A percentile compares a stretch with the other conserved stretches of the same genome.
phyloP scores from a whole-genome alignment of 2,329 filamentous ascomycete species.

The Aspergillus carbonarius region DNA sequence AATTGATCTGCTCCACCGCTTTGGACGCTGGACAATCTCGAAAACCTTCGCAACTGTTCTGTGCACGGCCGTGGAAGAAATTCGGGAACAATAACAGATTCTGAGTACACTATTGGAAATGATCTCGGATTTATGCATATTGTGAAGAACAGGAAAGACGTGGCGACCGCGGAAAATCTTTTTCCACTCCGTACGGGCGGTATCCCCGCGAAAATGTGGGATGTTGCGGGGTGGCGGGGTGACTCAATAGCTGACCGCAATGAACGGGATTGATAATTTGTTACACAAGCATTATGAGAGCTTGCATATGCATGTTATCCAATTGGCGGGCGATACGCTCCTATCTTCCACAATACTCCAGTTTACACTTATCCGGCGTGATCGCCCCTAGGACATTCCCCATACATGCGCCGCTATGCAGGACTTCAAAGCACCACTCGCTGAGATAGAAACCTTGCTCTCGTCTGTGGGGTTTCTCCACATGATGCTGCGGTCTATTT shows the following conservation, averaged over 20 bases:
- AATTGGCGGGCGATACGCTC: neutral
- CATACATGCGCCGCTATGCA: neutral
- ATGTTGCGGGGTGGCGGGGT: neutral
- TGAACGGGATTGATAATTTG: neutral
- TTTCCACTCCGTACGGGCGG: neutral
- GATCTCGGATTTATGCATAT: neutral
- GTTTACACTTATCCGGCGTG: neutral
- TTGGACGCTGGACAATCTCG: slow-evolving; percentile 30
- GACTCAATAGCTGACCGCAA: neutral
- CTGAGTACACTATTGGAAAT: neutral
- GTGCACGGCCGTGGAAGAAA: slow-evolving; percentile 1
- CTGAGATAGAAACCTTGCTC: neutral
- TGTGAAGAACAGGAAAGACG: neutral
- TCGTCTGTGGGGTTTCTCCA: neutral
- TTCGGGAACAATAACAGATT: neutral
- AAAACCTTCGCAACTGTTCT: slow-evolving; percentile 26
- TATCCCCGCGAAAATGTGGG: neutral
- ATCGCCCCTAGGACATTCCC: neutral
- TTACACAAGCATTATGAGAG: neutral
- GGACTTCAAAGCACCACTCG: neutral
- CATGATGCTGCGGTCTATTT: neutral
- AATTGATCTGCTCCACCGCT: slow-evolving; percentile 25
- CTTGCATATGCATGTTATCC: neutral
- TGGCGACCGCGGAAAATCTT: neutral
- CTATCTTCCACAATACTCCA: neutral